Conservation (phyloP, 1,284 basidiomycete genomes). For the Ceratorhiza oryzae-sativae region DNA sequence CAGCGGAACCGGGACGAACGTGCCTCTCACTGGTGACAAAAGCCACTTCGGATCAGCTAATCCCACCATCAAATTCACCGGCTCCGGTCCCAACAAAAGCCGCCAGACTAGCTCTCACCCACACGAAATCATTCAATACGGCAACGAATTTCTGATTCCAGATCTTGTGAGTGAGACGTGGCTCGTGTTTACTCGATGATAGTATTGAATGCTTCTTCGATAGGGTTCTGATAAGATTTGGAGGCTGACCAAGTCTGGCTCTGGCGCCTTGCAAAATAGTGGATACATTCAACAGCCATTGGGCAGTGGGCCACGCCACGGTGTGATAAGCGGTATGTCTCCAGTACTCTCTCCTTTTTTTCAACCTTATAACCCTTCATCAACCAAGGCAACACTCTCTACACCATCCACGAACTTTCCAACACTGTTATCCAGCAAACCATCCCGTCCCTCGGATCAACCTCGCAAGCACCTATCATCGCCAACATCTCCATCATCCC, state of each 20-base stretch:
- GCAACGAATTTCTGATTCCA: constrained; percentile 40
- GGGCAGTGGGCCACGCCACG: constrained; percentile 72
- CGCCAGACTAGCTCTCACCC: constrained; percentile 41
- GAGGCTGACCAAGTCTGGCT: no score
- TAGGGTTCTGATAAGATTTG: constrained; percentile 44
- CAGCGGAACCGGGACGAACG: constrained; percentile 20
- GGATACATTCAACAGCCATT: constrained; percentile 67
- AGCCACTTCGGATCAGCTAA: constrained; percentile 23
- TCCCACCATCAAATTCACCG: constrained; percentile 33
- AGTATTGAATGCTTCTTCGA: neutral
- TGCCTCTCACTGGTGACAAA: constrained; percentile 26
- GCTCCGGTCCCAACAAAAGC: constrained; percentile 39
- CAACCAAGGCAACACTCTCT: constrained; percentile 26
- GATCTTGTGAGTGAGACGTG: constrained; percentile 38
- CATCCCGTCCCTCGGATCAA: constrained; percentile 35
- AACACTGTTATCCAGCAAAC: constrained; percentile 41
- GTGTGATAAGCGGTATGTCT: constrained; percentile 58
- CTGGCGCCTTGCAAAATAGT: constrained; percentile 59
- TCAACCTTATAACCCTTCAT: no score
- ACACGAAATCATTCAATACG: constrained; percentile 42
- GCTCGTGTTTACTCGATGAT: neutral
- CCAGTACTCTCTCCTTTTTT: no score
- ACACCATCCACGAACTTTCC: constrained; percentile 41
- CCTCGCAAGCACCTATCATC: neutral
- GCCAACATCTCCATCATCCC: constrained; percentile 38